phyloP scores from a whole-genome alignment of 1,284 basidiomycete genomes.

The Apiotrichum veenhuisii region DNA sequence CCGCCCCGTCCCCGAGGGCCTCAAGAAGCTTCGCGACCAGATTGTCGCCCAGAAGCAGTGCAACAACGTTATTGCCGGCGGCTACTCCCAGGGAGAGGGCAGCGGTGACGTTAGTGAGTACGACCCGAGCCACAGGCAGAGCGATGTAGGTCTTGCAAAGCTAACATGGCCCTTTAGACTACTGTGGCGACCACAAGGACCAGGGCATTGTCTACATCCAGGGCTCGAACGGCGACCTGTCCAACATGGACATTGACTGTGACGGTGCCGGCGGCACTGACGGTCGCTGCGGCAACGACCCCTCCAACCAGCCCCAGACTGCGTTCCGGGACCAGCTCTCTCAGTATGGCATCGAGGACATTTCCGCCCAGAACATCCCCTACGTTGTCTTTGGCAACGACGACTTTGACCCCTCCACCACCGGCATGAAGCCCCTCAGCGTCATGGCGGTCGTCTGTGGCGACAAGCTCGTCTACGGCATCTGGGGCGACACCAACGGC shows the following conservation, averaged over 20 bases:
- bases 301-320: not conserved
- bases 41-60: not conserved
- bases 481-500: conserved; percentile 2
- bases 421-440: not conserved
- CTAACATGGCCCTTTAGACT: not conserved
- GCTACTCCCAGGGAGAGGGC: not conserved
- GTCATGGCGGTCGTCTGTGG: conserved; percentile 1
- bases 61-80: not conserved
- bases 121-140: no score
- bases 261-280: not conserved
- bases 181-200: conserved; percentile 1
- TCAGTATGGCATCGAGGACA: not conserved
- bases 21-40: not conserved
- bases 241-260: conserved; percentile 3
- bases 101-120: not conserved
- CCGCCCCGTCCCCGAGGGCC: not conserved
- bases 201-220: not conserved
- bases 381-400: conserved; percentile 1
- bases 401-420: not conserved
- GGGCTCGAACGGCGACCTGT: not conserved
- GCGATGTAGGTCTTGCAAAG: no score
- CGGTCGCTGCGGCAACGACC: not conserved
- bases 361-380: not conserved
- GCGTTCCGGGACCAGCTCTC: not conserved
- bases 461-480: conserved; percentile 1